Percentiles rank a stretch among this genome's conserved stretches.
These are phyloP conservation scores for Mortierella hygrophila DNA, from an alignment of 192 early-diverging fungal genomes.

Conservation along the genomic window DNA sequence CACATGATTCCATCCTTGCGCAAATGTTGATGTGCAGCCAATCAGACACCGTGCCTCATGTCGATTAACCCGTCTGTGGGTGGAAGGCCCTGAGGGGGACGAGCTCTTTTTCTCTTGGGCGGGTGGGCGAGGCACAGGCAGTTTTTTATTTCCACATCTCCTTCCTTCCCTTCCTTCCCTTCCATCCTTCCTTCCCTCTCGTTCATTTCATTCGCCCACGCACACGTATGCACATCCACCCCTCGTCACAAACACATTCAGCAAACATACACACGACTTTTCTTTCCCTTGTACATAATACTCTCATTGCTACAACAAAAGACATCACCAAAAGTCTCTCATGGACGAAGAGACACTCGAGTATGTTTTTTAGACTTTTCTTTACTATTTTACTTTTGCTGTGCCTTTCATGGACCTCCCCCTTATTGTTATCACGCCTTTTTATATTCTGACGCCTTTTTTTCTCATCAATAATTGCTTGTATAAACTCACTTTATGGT, in stretches of 20 bases:
- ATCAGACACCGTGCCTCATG: background rate
- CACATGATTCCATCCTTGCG: background rate
- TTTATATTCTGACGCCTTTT: background rate
- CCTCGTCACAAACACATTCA: background rate
- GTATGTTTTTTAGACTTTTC: background rate
- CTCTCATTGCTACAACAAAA: background rate
- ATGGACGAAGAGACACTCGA: slow-evolving; percentile 17
- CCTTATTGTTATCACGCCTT: background rate
- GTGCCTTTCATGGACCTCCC: background rate
- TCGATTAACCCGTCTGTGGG: too few relatives aligned
- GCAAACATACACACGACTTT: too few relatives aligned
- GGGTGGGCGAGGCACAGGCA: background rate
- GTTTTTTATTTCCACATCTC: background rate
- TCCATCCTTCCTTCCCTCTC: background rate
- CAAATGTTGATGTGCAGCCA: background rate
- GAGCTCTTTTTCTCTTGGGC: background rate
- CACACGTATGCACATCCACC: background rate
- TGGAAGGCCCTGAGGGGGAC: background rate
- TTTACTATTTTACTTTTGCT: background rate
- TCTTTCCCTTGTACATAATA: too few relatives aligned
- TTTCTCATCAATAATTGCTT: background rate
- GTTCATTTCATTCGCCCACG: background rate
- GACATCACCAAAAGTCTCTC: too few relatives aligned
- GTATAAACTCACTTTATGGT: background rate
- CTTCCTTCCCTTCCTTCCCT: background rate